phyloP scores from a whole-genome alignment of 23 red algal species.

The Cyanidiococcus yangmingshanensis region DNA sequence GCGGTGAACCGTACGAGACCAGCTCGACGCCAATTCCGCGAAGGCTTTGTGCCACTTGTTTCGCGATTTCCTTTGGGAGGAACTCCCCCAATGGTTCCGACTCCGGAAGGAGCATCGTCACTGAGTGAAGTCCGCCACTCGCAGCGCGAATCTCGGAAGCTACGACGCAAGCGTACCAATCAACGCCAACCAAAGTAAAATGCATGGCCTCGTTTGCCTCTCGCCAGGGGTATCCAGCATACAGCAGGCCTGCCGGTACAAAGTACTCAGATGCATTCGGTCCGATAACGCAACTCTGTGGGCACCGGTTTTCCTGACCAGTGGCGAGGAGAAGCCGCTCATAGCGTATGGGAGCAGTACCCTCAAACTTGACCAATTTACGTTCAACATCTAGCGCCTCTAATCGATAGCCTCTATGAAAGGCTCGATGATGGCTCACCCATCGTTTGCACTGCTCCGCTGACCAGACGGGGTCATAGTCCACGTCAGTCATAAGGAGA shows the following conservation, averaged over 20 bases:
- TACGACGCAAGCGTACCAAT: conserved; percentile 9
- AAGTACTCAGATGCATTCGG: background rate
- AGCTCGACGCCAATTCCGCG: conserved; percentile 23
- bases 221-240: background rate
- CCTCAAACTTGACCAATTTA: conserved; percentile 3
- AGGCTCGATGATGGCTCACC: background rate
- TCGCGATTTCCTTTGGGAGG: conserved; percentile 20
- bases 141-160: conserved; percentile 6
- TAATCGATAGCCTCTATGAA: background rate
- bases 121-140: background rate
- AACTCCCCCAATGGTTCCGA: conserved; percentile 8
- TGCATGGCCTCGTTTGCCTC: background rate
- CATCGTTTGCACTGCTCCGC: background rate
- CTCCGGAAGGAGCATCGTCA: conserved; percentile 22
- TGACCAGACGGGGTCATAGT: background rate
- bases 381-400: conserved; percentile 14
- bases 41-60: conserved; percentile 13
- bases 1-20: conserved; percentile 18
- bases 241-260: background rate
- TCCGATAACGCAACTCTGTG: background rate
- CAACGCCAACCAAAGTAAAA: conserved; percentile 10
- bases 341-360: conserved; percentile 11
- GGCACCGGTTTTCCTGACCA: background rate
- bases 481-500: conserved; percentile 6
- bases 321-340: conserved; percentile 19